Evolutionary conservation across 192 early-diverging fungal species (phyloP), one percentile per base, ranked within the genome.

Genomic region (Hyaloraphidium curvatum): DNA sequence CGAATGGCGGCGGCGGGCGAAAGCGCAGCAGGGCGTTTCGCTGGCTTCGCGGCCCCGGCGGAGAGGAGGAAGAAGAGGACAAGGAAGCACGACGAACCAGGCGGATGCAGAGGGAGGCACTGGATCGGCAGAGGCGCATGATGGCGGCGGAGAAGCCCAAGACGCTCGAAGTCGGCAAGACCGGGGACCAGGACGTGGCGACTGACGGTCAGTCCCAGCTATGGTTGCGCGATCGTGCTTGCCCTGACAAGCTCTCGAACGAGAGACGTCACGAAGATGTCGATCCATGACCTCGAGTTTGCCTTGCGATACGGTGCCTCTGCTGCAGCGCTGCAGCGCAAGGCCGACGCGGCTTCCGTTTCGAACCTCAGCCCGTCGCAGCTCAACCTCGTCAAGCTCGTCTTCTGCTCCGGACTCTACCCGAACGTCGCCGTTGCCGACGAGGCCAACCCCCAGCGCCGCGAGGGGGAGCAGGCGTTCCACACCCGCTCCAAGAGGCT

Each of bases 351-450:
- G 7, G 63, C 57, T 7, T 56, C 53, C 27, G 53, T 69, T 0
- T 30, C 62, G 3, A 55, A 57, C 2, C 55, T 37, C 33, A 37
- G n/a, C 33, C 33, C n/a, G 7, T n/a, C n/a, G n/a, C 67, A 79
- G 30, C 57, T 75, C 2, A 65, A 61, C 39, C 31, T 82, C n/a
- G 30, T 82, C 28, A 78, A 80, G 55, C 55, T 82, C 0, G 68
- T 81, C 13, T 37, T 77, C 26, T 79, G 73, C 40, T 77, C 72
- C 7, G 72, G 80, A 4, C 55, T 82, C 14, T 82, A 82, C 53
- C 79, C 79, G 1, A 67, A 82, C 59, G 39, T 81, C 30, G 77
- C 79, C 16, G 61, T 80, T 51, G 59, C 72, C 13, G 79, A 82
- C 53, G 75, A 77, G n/a, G 66, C 74, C n/a, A 82, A 82, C 50